Percentiles rank a stretch among this genome's conserved stretches.
Evolutionary conservation across 2,329 filamentous ascomycete genomes (phyloP).

Genomic region (Colletotrichum tropicale): DNA sequence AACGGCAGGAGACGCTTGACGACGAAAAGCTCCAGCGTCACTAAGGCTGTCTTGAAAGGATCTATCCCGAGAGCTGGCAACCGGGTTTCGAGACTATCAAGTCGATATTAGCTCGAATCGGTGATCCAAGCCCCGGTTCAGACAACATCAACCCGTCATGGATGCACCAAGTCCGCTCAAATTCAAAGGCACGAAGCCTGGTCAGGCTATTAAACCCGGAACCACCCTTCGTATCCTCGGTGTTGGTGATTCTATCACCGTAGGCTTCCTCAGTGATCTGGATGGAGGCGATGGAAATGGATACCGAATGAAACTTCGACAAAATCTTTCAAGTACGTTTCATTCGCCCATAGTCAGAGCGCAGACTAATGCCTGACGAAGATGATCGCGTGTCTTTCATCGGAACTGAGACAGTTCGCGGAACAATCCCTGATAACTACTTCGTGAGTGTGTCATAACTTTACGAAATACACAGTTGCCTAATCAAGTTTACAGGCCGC

Average conservation of each 20-base stretch:
- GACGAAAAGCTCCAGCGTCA: background rate
- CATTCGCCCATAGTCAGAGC: no score
- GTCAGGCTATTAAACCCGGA: constrained; percentile 24
- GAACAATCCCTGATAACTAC: constrained; percentile 34
- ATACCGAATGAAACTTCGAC: constrained; percentile 32
- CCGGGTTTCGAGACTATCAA: background rate
- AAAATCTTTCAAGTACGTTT: constrained; percentile 32
- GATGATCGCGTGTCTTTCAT: constrained; percentile 33
- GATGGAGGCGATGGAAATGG: constrained; percentile 38
- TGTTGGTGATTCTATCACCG: constrained; percentile 43
- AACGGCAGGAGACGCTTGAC: background rate
- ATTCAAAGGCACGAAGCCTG: background rate
- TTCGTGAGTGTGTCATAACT: constrained; percentile 28
- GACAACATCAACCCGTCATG: background rate
- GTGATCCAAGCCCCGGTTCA: background rate
- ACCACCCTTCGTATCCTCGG: constrained; percentile 38
- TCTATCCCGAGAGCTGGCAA: background rate
- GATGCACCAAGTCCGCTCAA: background rate
- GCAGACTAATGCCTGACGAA: background rate
- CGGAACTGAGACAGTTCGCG: constrained; percentile 28
- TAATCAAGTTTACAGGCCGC: constrained; percentile 27
- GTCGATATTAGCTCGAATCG: background rate
- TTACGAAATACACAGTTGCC: no score
- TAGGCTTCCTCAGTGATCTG: constrained; percentile 24
- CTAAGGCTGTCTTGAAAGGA: background rate